These are phyloP conservation scores for Singerocomus inundabilis DNA, from an alignment of 1,284 basidiomycete species.

Conservation along the genomic window DNA sequence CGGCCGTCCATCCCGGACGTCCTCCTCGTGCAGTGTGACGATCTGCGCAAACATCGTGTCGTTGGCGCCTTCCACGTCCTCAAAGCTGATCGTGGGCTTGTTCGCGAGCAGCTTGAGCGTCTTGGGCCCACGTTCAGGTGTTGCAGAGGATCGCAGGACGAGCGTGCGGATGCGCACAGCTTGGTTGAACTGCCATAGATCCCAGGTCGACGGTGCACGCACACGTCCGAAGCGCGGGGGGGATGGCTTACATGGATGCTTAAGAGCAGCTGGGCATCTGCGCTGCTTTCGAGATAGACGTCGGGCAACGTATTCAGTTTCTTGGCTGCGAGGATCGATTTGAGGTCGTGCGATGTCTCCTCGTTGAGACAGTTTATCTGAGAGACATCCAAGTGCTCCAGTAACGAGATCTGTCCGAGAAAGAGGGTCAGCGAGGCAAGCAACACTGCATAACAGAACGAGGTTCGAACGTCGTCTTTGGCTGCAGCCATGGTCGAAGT, in stretches of 20 bases:
- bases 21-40: constrained; percentile 49
- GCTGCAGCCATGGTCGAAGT: constrained; percentile 21
- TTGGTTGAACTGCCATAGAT: constrained; percentile 67
- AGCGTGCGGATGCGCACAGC: constrained; percentile 73
- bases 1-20: constrained; percentile 55
- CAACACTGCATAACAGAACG: neutral
- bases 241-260: constrained; percentile 57
- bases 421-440: constrained; percentile 8
- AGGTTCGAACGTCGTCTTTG: constrained; percentile 31
- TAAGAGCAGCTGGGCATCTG: constrained; percentile 76
- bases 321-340: constrained; percentile 54
- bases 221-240: no score
- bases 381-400: constrained; percentile 57
- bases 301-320: constrained; percentile 43
- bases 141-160: constrained; percentile 53
- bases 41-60: constrained; percentile 55
- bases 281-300: constrained; percentile 71
- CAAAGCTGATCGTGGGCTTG: constrained; percentile 64
- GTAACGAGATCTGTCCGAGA: constrained; percentile 48
- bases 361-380: constrained; percentile 82
- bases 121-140: constrained; percentile 58
- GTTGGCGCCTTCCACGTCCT: constrained; percentile 53
- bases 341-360: constrained; percentile 55
- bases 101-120: constrained; percentile 70
- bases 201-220: neutral